Conservation (phyloP, 1,284 basidiomycete genomes). For the Rhodofomes roseus region DNA sequence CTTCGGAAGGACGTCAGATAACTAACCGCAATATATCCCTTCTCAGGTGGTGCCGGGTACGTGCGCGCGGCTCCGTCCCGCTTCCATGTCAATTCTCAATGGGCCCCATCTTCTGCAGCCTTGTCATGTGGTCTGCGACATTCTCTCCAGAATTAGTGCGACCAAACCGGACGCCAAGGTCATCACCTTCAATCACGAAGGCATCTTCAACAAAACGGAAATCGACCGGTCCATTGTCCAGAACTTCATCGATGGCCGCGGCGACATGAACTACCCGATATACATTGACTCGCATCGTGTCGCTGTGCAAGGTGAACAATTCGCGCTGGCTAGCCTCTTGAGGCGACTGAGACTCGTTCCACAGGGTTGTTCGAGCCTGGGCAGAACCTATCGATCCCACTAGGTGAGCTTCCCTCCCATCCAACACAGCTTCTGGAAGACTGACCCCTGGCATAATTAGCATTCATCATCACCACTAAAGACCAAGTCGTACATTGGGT, state of each 20-base stretch:
- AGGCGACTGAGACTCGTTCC: background rate
- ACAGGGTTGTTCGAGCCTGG: constrained; percentile 29
- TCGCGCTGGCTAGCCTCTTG: constrained; percentile 1
- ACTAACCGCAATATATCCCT: background rate
- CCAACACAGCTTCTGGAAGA: background rate
- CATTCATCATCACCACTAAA: constrained; percentile 29
- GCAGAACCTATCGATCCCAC: constrained; percentile 28
- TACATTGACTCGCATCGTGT: constrained; percentile 27
- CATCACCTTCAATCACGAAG: constrained; percentile 31
- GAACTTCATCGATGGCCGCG: constrained; percentile 21
- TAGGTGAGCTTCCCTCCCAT: constrained; percentile 19
- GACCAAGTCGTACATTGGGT: constrained; percentile 29
- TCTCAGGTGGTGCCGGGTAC: constrained; percentile 24
- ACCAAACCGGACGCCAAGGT: constrained; percentile 25
- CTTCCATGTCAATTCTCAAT: constrained; percentile 17
- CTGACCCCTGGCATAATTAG: constrained; percentile 15
- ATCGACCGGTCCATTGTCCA: constrained; percentile 25
- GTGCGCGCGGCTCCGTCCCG: constrained; percentile 20
- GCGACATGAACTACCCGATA: constrained; percentile 29
- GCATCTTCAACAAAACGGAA: constrained; percentile 28
- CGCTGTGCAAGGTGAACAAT: constrained; percentile 25
- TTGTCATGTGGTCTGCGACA: constrained; percentile 28
- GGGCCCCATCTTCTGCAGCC: constrained; percentile 19
- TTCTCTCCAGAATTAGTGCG: constrained; percentile 25
- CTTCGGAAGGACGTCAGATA: background rate